Base-by-base conservation (phyloP, 1,284 basidiomycete species). In the Gymnopus androsaceus region DNA sequence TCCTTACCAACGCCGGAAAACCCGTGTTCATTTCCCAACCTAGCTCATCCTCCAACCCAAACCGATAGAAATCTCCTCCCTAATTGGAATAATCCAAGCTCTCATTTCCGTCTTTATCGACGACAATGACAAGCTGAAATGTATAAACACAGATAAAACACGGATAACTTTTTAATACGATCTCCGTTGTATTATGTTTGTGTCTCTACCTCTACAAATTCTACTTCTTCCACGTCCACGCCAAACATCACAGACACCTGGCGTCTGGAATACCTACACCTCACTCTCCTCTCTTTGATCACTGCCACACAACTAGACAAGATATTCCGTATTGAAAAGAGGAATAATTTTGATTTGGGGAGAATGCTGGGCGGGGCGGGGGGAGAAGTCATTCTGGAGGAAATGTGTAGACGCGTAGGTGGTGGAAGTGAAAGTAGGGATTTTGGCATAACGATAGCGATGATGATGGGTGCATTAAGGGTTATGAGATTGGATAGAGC, bases 1-100 rank as follows among this genome's bases (percentile, higher is more conserved):
- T 97, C 9, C 78, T 97, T n/a, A 97, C 94, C 0, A 87, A 95
- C 62, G 94, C 95, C 21, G 95, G 95, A 31, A 98, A 98, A 70
- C 94, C 94, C 12, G 94, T 97, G 14, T 96, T 92, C 67, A 79
- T 86, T 23, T 11, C 21, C 19, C 7, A 42, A n/a, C 17, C 12
- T 15, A 27, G 19, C 48, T 50, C 36, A 50, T 50, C 4, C 15
- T 50, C 17, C 25, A 51, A 76, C 74, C 46, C 73, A 72, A 45
- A 77, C 79, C 56, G 81, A 83, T 50, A 59, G 81, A 83, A 58
- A 78, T 88, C 48, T 88, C 92, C 3, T 89, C 90, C 11, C 85
- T 87, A 23, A 90, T 96, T 66, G 96, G 94, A 23, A 85, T 99
- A 38, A 92, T 96, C 73, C 96, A 98, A 71, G 95, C 96, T 1